phyloP scores from a whole-genome alignment of 2,329 filamentous ascomycete species.

The Aspergillus brasiliensis region DNA sequence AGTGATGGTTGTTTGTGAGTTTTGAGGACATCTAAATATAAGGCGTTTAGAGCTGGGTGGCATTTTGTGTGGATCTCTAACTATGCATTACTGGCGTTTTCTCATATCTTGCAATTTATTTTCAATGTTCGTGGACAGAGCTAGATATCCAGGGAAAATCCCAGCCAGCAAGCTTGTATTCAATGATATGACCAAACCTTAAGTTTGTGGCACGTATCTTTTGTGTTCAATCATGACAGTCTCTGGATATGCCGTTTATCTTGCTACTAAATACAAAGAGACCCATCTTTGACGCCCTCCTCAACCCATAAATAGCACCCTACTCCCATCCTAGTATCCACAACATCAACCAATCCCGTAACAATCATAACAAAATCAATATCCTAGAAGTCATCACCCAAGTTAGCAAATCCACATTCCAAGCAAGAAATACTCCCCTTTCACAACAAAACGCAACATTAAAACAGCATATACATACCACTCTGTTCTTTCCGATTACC shows the following conservation, averaged over 20 bases:
- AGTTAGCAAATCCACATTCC: not conserved
- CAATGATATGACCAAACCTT: not conserved
- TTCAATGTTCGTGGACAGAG: not conserved
- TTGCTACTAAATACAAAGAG: not conserved
- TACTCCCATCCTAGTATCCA: not conserved
- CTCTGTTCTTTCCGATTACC: constrained; percentile 48
- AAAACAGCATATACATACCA: constrained; percentile 37
- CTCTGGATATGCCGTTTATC: not conserved
- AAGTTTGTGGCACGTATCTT: not conserved
- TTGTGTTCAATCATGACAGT: not conserved
- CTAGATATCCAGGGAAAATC: not conserved
- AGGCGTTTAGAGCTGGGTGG: not conserved
- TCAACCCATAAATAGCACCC: not conserved
- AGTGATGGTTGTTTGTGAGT: constrained; percentile 28
- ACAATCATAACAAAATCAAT: not conserved
- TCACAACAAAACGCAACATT: not conserved
- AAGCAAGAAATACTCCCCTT: not conserved
- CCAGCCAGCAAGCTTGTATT: not conserved
- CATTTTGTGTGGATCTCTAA: not conserved
- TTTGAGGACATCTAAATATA: not conserved
- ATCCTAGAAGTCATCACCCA: not conserved
- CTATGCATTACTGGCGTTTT: constrained; percentile 5
- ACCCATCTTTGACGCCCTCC: not conserved
- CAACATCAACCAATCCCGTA: too few species aligned
- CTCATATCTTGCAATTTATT: not conserved